Evolutionary conservation across 495 filamentous ascomycete genomes (phyloP).

Genomic region (Bathelium albidoporum): DNA sequence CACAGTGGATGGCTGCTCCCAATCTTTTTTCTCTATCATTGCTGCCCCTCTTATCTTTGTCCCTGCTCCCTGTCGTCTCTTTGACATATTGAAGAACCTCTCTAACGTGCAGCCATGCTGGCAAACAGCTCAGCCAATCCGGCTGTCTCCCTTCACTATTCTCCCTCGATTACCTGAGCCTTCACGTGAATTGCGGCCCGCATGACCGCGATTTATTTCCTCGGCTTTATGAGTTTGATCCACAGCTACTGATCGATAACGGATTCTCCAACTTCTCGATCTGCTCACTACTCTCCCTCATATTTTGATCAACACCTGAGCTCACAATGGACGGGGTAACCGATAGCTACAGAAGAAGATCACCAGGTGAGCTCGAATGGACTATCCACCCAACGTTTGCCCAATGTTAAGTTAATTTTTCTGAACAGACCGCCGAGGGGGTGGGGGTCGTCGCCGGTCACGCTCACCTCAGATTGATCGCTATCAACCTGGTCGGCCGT

Average conservation of each 20-base stretch:
- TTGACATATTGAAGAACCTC: conserved; percentile 5
- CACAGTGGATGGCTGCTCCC: neutral
- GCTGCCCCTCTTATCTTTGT: conserved; percentile 10
- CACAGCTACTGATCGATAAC: too few species aligned
- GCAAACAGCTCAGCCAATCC: conserved; percentile 24
- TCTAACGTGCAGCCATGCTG: conserved; percentile 26
- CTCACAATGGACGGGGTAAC: conserved; percentile 7
- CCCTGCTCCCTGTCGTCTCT: conserved; percentile 13
- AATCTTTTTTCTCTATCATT: conserved; percentile 9
- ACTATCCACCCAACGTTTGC: conserved; percentile 7
- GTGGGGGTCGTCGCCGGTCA: conserved; percentile 41
- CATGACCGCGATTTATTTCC: neutral
- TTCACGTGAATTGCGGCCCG: neutral
- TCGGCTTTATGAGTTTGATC: too few species aligned
- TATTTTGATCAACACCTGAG: neutral
- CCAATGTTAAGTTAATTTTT: conserved; percentile 48
- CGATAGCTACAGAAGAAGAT: conserved; percentile 26
- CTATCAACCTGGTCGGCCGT: conserved; percentile 34
- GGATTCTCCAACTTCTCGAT: too few species aligned
- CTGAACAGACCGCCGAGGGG: conserved; percentile 50
- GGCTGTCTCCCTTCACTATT: neutral
- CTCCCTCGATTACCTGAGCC: conserved; percentile 11
- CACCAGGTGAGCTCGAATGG: conserved; percentile 22
- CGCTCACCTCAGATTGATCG: conserved; percentile 41
- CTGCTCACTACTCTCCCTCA: neutral